phyloP scores from a whole-genome alignment of 2,329 filamentous ascomycete species.

The Epichloe scottii region DNA sequence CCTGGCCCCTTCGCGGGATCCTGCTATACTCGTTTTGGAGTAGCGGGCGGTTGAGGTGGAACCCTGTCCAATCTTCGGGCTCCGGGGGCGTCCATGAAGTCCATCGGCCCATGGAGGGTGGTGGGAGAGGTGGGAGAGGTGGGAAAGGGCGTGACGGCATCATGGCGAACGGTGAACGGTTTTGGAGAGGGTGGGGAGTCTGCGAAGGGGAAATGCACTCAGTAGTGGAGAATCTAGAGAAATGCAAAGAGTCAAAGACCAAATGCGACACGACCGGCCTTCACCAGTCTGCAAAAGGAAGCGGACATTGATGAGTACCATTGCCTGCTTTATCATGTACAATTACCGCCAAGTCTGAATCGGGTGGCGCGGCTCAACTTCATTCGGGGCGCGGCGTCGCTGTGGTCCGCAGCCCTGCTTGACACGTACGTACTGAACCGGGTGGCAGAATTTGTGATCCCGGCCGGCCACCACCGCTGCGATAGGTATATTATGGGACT shows the following conservation, averaged over 20 bases:
- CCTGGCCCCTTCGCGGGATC: constrained; percentile 1
- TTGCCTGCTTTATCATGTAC: too few relatives aligned
- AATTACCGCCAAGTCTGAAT: too few relatives aligned
- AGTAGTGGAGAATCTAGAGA: too few relatives aligned
- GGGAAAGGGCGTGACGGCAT: not conserved
- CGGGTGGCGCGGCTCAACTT: not conserved
- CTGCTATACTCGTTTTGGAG: constrained; percentile 4
- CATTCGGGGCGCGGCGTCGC: not conserved
- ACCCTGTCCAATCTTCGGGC: constrained; percentile 2
- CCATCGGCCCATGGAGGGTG: not conserved
- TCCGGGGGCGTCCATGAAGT: not conserved
- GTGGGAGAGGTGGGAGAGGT: not conserved
- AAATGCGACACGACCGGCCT: not conserved
- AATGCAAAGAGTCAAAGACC: not conserved
- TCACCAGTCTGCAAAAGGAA: not conserved
- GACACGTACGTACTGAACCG: too few relatives aligned
- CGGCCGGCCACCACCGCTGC: not conserved
- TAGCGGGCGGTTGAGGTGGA: constrained; percentile 6
- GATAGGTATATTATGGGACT: not conserved
- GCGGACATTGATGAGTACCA: not conserved
- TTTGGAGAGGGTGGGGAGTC: not conserved
- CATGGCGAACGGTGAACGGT: not conserved
- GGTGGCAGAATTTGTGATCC: not conserved
- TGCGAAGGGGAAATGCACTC: not conserved
- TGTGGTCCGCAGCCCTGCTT: not conserved